Percentiles rank a stretch among this genome's conserved stretches.
Conservation (phyloP, 2,329 filamentous ascomycete species). For the Colletotrichum sp. region DNA sequence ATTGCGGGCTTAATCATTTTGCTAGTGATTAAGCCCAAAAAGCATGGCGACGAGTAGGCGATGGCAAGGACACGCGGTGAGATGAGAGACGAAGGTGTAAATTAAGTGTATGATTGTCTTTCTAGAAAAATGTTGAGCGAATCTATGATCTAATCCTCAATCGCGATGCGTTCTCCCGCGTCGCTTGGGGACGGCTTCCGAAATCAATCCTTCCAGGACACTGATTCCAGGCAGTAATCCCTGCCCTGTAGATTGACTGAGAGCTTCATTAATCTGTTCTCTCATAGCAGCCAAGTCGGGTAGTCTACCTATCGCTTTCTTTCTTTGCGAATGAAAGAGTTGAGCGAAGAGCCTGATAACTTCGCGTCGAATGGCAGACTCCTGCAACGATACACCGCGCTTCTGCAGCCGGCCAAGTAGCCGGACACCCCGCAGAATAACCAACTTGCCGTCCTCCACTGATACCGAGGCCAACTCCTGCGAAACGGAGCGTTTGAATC, state of each 20-base stretch:
- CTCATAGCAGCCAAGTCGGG: not conserved
- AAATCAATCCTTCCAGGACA: not conserved
- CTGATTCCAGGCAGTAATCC: not conserved
- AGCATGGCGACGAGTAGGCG: constrained; percentile 30
- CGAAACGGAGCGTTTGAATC: constrained; percentile 43
- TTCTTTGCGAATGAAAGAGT: not conserved
- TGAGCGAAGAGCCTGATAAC: constrained; percentile 8
- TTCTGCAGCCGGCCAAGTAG: constrained; percentile 37
- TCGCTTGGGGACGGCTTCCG: not conserved
- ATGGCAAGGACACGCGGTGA: not conserved
- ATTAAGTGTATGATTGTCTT: constrained; percentile 25
- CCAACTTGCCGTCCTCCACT: constrained; percentile 26
- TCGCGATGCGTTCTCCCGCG: not conserved
- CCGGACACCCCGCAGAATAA: constrained; percentile 39
- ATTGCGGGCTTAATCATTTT: constrained; percentile 88
- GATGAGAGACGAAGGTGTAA: constrained; percentile 19
- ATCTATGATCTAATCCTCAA: not conserved
- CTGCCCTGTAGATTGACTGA: not conserved
- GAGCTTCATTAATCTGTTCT: not conserved
- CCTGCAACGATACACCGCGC: constrained; percentile 37
- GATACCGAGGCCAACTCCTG: not conserved
- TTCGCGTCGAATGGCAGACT: not conserved
- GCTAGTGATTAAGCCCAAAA: constrained; percentile 79
- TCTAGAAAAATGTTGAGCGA: constrained; percentile 20
- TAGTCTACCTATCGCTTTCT: not conserved